phyloP scores from a whole-genome alignment of 345 rosid genomes.

The Lagerstroemia speciosa region DNA sequence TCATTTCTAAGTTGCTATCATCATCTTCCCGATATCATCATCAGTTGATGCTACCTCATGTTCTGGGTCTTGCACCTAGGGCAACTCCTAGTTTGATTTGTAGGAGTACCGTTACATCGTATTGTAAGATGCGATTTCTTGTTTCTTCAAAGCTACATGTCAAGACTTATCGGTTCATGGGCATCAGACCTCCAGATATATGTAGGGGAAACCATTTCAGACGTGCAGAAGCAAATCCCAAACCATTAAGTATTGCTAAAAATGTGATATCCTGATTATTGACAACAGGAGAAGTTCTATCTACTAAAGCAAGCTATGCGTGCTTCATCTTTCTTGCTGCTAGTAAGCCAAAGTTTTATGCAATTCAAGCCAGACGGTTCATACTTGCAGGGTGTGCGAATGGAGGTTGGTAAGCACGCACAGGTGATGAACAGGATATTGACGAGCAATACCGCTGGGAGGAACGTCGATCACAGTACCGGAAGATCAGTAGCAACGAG shows the following conservation, averaged over 20 bases:
- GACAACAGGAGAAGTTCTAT: background rate
- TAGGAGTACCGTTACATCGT: background rate
- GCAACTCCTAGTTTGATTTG: background rate
- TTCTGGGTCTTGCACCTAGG: background rate
- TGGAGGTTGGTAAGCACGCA: conserved; percentile 93
- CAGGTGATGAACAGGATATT: conserved; percentile 44
- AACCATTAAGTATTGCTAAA: background rate
- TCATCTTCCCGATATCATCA: background rate
- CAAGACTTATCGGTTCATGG: background rate
- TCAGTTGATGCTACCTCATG: no score
- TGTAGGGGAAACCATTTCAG: background rate
- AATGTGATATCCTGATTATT: background rate
- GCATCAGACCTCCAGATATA: background rate
- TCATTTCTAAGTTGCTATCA: no score
- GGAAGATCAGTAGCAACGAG: background rate
- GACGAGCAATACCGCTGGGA: background rate
- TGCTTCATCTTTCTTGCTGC: background rate
- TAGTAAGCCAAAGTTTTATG: background rate
- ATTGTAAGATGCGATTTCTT: background rate
- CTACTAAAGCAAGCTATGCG: background rate
- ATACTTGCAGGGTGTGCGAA: conserved; percentile 63
- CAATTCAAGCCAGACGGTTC: background rate
- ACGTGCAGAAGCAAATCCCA: background rate
- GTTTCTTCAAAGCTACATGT: background rate
- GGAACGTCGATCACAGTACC: background rate